Evolutionary conservation across 2,329 filamentous ascomycete species (phyloP).

Genomic region (Decorospora gaudefroyi): DNA sequence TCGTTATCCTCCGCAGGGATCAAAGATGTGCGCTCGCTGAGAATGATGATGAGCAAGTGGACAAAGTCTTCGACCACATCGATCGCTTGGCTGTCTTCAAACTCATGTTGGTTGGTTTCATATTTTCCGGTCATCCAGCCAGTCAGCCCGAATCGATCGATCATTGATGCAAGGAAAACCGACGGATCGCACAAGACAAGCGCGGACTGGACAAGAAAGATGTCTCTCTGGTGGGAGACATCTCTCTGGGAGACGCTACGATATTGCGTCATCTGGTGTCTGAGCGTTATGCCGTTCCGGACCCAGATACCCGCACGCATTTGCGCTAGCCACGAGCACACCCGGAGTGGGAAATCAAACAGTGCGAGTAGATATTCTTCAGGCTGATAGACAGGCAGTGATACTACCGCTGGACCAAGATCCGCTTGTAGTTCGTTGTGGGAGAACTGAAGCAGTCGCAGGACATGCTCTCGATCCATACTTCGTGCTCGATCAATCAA

Average conservation of each 20-base stretch:
- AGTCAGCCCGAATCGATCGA: constrained; percentile 88
- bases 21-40: constrained; percentile 85
- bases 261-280: constrained; percentile 94
- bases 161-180: constrained; percentile 82
- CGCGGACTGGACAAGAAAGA: constrained; percentile 90
- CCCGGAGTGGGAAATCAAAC: constrained; percentile 90
- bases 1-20: constrained; percentile 69
- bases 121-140: constrained; percentile 87
- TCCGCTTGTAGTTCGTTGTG: constrained; percentile 69
- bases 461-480: constrained; percentile 70
- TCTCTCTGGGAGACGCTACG: constrained; percentile 86
- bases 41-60: constrained; percentile 84
- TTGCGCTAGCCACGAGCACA: constrained; percentile 95
- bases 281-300: constrained; percentile 90
- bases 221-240: constrained; percentile 90
- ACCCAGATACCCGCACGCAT: constrained; percentile 99
- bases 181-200: constrained; percentile 83
- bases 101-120: constrained; percentile 64
- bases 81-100: constrained; percentile 85
- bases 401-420: constrained; percentile 63
- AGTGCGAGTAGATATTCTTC: constrained; percentile 84
- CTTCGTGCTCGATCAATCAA: constrained; percentile 85
- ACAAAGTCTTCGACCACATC: constrained; percentile 96
- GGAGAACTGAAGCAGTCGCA: constrained; percentile 71
- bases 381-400: constrained; percentile 61